phyloP scores from a whole-genome alignment of 768 basidiomycete genomes.

The Russula griseocarnosa region DNA sequence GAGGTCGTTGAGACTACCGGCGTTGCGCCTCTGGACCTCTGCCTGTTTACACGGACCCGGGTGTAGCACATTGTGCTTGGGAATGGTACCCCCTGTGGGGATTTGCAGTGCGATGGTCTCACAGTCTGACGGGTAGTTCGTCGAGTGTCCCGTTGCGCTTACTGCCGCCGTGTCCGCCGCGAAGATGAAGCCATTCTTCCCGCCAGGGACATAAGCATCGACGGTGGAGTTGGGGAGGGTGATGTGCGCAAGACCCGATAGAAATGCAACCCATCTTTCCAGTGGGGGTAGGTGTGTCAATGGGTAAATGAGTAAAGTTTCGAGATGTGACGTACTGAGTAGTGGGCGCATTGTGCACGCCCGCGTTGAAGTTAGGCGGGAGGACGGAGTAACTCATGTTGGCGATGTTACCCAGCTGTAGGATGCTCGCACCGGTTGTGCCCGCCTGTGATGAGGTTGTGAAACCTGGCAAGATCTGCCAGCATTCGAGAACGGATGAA shows the following conservation, averaged over 20 bases:
- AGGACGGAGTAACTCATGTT: conserved; percentile 32
- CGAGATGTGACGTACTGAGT: conserved; percentile 30
- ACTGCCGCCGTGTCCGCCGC: conserved; percentile 27
- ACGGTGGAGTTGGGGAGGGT: conserved; percentile 27
- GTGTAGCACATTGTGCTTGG: conserved; percentile 29
- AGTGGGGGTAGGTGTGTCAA: neutral
- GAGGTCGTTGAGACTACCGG: conserved; percentile 4
- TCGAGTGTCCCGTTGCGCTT: conserved; percentile 29
- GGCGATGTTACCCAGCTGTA: conserved; percentile 30
- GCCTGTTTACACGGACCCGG: conserved; percentile 25
- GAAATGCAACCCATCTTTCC: conserved; percentile 30
- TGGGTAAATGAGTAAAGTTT: neutral
- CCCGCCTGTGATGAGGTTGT: conserved; percentile 30
- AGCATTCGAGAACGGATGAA: conserved; percentile 32
- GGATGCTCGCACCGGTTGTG: conserved; percentile 30
- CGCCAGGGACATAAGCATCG: conserved; percentile 28
- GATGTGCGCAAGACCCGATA: conserved; percentile 31
- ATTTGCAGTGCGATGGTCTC: conserved; percentile 31
- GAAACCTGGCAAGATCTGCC: conserved; percentile 31
- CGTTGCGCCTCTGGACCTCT: neutral
- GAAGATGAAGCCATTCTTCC: conserved; percentile 29
- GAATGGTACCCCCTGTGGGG: conserved; percentile 30
- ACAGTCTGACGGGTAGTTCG: conserved; percentile 28
- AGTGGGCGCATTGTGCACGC: conserved; percentile 52
- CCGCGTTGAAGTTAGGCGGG: conserved; percentile 48